Evolutionary conservation across 805 yeast species (phyloP).

Genomic region (Kodamaea kaohsiungensis): DNA sequence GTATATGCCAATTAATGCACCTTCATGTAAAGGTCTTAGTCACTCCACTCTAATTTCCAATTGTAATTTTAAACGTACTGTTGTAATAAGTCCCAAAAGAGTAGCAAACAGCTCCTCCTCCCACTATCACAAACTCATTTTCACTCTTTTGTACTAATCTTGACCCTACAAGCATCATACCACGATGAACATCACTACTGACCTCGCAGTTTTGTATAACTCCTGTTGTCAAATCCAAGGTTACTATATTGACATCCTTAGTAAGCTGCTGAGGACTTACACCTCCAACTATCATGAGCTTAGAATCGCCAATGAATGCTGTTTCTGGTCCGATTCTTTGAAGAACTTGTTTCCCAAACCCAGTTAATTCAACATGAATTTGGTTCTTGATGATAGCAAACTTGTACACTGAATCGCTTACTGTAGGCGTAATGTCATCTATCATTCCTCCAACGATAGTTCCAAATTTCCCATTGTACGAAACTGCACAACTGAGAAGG

Average conservation of each 20-base stretch:
- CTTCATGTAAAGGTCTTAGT: neutral
- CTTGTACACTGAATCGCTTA: constrained; percentile 34
- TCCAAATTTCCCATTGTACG: constrained; percentile 36
- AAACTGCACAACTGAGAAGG: constrained; percentile 38
- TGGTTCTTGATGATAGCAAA: constrained; percentile 25
- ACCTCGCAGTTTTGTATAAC: constrained; percentile 27
- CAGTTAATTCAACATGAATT: constrained; percentile 1
- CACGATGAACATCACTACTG: constrained; percentile 37
- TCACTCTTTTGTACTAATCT: constrained; percentile 31
- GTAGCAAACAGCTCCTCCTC: constrained; percentile 83
- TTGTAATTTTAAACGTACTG: constrained; percentile 16
- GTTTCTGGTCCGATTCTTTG: constrained; percentile 53
- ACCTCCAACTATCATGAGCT: constrained; percentile 57
- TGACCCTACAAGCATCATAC: constrained; percentile 56
- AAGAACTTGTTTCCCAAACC: constrained; percentile 28
- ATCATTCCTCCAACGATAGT: constrained; percentile 51
- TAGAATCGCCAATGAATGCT: constrained; percentile 26
- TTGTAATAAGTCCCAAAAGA: constrained; percentile 63
- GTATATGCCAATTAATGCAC: neutral
- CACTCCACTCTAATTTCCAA: neutral
- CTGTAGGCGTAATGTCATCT: constrained; percentile 26
- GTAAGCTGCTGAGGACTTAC: constrained; percentile 41
- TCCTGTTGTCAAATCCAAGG: constrained; percentile 22
- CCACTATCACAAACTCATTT: constrained; percentile 32
- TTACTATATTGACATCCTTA: constrained; percentile 30